These are phyloP conservation scores for Chamaecrista fasciculata DNA, from an alignment of 306 rosid species.

Conservation along the genomic window DNA sequence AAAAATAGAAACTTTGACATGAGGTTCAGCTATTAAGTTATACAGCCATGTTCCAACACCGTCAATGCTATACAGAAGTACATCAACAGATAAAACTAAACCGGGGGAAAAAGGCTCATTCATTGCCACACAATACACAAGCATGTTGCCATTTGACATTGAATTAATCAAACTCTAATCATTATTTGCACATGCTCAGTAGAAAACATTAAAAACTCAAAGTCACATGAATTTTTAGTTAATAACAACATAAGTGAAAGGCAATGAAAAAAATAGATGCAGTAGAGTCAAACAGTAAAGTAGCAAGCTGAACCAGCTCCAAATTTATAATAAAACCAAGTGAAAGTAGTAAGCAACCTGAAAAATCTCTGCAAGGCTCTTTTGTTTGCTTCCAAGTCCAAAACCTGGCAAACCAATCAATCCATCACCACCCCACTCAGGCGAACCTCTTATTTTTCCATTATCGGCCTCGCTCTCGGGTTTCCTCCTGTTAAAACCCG, in stretches of 20 bases:
- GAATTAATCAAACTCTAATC: not conserved
- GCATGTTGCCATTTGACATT: not conserved
- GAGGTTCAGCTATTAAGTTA: not conserved
- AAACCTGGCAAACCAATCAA: conserved; percentile 82
- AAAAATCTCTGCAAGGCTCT: conserved; percentile 85
- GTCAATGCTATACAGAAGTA: not conserved
- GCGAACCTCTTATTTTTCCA: conserved; percentile 54
- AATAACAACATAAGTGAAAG: not conserved
- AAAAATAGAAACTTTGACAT: not conserved
- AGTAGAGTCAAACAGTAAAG: not conserved
- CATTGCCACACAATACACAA: not conserved
- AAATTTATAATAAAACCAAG: not conserved
- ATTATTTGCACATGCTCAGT: not conserved
- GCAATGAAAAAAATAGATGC: not conserved
- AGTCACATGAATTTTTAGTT: not conserved
- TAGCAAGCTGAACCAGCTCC: not conserved
- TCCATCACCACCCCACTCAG: conserved; percentile 85
- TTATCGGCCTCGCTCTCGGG: conserved; percentile 54
- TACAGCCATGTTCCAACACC: conserved; percentile 1
- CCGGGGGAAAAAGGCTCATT: not conserved
- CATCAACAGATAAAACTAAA: not conserved
- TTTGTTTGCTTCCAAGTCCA: conserved; percentile 80
- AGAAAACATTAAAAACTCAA: not conserved
- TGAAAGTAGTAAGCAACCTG: conserved; percentile 60
- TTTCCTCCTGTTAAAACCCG: conserved; percentile 66